phyloP scores from a whole-genome alignment of 192 early-diverging fungal species.

The Backusella psychrophila region DNA sequence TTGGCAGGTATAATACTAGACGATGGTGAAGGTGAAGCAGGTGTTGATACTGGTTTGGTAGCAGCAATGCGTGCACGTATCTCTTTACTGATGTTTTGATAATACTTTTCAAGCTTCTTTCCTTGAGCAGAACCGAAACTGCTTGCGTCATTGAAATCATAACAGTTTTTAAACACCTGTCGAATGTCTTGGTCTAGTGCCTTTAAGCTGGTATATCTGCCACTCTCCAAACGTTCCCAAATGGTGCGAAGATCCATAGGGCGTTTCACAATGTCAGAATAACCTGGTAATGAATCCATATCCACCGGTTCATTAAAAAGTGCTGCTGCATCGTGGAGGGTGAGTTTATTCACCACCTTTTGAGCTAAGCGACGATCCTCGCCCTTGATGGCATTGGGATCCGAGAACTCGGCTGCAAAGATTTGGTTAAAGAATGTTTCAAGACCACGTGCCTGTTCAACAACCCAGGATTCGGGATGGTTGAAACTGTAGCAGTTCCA shows the following conservation, averaged over 20 bases:
- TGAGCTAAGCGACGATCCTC: constrained; percentile 29
- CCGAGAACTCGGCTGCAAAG: constrained; percentile 24
- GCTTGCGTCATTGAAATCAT: constrained; percentile 53
- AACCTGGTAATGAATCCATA: constrained; percentile 60
- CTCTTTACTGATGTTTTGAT: constrained; percentile 22
- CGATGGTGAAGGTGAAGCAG: neutral
- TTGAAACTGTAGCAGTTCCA: constrained; percentile 78
- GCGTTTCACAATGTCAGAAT: constrained; percentile 58
- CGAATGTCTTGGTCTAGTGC: constrained; percentile 58
- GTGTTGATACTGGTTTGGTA: no score
- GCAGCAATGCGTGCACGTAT: constrained; percentile 7
- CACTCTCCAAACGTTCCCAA: constrained; percentile 52
- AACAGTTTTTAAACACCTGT: constrained; percentile 67
- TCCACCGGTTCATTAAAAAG: constrained; percentile 73
- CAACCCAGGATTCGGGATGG: constrained; percentile 53
- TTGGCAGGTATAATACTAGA: neutral
- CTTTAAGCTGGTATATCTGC: constrained; percentile 43
- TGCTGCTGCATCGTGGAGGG: constrained; percentile 50
- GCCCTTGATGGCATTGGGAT: constrained; percentile 16
- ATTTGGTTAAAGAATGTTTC: constrained; percentile 37
- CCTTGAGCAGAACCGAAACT: constrained; percentile 55
- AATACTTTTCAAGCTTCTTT: constrained; percentile 44
- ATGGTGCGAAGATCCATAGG: constrained; percentile 79
- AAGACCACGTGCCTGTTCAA: constrained; percentile 58
- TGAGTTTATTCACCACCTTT: constrained; percentile 46